Evolutionary conservation across 2,329 filamentous ascomycete genomes (phyloP), one percentile per base, ranked within the genome.

Genomic region (Xylariaceae sp.): DNA sequence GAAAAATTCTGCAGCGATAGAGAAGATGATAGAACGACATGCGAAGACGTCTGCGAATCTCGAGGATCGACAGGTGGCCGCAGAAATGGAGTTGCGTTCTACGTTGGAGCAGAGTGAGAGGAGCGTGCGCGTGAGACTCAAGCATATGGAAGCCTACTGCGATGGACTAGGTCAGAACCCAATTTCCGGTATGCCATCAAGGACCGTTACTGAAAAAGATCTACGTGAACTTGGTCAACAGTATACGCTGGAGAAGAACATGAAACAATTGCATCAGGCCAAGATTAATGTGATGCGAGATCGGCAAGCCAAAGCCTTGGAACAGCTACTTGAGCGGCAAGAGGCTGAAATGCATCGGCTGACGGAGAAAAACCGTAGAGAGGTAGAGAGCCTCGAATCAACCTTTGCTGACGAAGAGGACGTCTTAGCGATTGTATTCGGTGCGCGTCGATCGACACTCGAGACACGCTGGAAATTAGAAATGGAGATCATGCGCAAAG

Each of bases 211-310:
- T 2, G 79, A 84, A 63, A 74, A 78, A 45, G 80, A 86, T 59
- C 70, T 83, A 26, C 75, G 78, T 35, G 80, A 84, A 64, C 72
- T 85, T 3, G 77, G 77, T 7, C 79, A 83, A 61, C 81, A 85
- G 65, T 84, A 85, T 67, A 81, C 77, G 58, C 63, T 83, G 9
- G 76, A 80, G 39, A 81, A 83, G 63, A 78, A 78, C 58, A 78
- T 85, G 74, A 77, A 79, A 56, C 76, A 80, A 39, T 71, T 82
- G 2, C 81, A 85, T 58, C 74, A 81, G 62, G 74, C 79, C 40
- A 80, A 80, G 64, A 84, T 86, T 65, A 85, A 85, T 61, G 81
- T 85, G 30, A 76, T 86, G 73, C 75, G 83, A n/a, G 83, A 85
- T 56, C 78, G 79, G 42, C 83, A 86, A 65, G 75, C 80, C 1